Conservation (phyloP, 768 basidiomycete genomes). For the Leccinum obscurum region DNA sequence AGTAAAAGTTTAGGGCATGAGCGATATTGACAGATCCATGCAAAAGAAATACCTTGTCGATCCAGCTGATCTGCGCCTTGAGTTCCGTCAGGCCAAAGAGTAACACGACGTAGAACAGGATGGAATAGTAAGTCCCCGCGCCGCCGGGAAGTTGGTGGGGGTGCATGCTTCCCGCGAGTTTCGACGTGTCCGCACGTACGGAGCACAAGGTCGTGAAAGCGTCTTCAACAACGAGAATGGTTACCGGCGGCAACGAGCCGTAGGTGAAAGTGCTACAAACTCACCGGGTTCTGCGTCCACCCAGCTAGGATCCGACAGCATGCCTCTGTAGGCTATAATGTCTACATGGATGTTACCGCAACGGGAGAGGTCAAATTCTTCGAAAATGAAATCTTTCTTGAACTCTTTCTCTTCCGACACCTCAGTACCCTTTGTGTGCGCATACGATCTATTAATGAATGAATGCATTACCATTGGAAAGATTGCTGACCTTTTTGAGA, state of each 20-base stretch:
- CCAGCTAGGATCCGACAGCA: conserved; percentile 4
- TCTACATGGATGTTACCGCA: conserved; percentile 18
- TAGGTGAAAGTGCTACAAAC: not conserved
- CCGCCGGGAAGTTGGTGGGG: conserved; percentile 13
- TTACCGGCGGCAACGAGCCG: not conserved
- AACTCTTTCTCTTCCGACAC: conserved; percentile 18
- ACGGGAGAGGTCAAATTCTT: conserved; percentile 16
- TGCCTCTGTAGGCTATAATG: conserved; percentile 17
- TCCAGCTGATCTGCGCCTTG: conserved; percentile 52
- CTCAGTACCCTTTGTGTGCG: conserved; percentile 6
- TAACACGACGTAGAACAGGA: conserved; percentile 38
- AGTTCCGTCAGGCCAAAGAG: conserved; percentile 54
- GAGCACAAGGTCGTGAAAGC: conserved; percentile 13
- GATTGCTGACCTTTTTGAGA: conserved; percentile 6
- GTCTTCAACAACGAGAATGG: not conserved
- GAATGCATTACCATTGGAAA: not conserved
- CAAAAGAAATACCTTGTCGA: conserved; percentile 36
- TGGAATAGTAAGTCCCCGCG: conserved; percentile 14
- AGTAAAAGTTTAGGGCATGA: not conserved
- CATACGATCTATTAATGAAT: not conserved
- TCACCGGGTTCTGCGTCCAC: conserved; percentile 11
- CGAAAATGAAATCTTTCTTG: conserved; percentile 15
- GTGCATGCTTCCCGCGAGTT: conserved; percentile 11
- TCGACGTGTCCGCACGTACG: conserved; percentile 15
- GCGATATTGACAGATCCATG: too few species aligned